Conservation (phyloP, 164 flowering plant species). For the Tetrastigma voinierianum region DNA sequence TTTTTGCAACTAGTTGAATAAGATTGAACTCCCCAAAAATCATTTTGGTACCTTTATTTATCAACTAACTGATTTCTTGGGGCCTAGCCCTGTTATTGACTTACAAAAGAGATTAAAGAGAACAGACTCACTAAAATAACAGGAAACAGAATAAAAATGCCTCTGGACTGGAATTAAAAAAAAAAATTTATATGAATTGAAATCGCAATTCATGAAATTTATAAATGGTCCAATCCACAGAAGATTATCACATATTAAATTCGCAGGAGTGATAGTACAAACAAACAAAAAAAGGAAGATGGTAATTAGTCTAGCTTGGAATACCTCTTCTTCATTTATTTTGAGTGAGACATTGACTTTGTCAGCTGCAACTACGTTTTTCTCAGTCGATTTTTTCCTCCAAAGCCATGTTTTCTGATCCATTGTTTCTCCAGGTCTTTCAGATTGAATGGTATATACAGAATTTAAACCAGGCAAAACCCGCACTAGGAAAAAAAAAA, state of each 20-base stretch:
- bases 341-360: slow-evolving; percentile 22
- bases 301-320: not conserved
- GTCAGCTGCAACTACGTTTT: slow-evolving; percentile 27
- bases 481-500: slow-evolving; percentile 5
- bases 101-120: no score
- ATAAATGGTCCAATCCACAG: not conserved
- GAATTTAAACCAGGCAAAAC: not conserved
- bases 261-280: not conserved
- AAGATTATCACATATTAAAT: not conserved
- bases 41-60: not conserved
- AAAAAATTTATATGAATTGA: no score
- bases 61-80: not conserved
- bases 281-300: no score
- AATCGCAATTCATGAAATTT: not conserved
- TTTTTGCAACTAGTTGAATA: not conserved
- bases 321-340: slow-evolving; percentile 43
- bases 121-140: no score
- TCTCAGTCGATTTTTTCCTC: slow-evolving; percentile 58
- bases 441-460: slow-evolving; percentile 1
- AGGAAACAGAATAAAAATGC: no score
- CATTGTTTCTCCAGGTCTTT: slow-evolving; percentile 19
- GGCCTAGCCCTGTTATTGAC: no score
- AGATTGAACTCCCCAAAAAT: not conserved
- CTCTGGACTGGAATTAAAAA: no score
- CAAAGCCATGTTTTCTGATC: slow-evolving; percentile 62